Conservation (phyloP, 768 basidiomycete genomes). For the Chiua virens region DNA sequence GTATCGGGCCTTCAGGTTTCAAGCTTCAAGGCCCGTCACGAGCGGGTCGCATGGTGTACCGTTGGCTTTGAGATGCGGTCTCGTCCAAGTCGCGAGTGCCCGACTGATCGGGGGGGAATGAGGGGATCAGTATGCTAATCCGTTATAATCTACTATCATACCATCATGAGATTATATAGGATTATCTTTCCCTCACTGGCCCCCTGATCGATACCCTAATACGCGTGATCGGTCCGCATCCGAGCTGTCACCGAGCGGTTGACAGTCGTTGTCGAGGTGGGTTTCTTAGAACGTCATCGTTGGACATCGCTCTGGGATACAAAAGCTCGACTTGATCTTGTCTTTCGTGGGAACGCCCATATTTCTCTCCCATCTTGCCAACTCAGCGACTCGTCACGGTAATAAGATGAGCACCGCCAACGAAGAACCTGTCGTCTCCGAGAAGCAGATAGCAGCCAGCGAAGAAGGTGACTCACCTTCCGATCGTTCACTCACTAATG, state of each 20-base stretch:
- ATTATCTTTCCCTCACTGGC: no score
- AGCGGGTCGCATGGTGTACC: no score
- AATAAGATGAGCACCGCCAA: constrained; percentile 5
- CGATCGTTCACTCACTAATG: constrained; percentile 13
- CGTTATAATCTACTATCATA: no score
- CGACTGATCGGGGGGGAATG: no score
- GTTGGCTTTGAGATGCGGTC: no score
- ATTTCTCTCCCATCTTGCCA: background rate
- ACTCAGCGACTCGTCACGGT: background rate
- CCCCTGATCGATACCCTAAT: no score
- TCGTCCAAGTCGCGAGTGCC: no score
- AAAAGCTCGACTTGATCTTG: constrained; percentile 7
- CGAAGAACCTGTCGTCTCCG: constrained; percentile 6
- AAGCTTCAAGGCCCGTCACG: no score
- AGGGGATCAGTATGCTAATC: no score
- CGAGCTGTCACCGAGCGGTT: background rate
- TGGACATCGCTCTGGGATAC: constrained; percentile 1
- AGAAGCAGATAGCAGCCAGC: constrained; percentile 13
- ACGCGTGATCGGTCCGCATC: background rate
- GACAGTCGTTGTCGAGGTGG: background rate
- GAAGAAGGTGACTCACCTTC: constrained; percentile 14
- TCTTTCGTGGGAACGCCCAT: constrained; percentile 18
- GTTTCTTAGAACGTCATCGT: background rate
- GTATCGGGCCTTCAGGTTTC: no score
- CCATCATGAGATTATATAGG: no score